Conservation (phyloP, 768 basidiomycete species). For the Trametes sanguinea region DNA sequence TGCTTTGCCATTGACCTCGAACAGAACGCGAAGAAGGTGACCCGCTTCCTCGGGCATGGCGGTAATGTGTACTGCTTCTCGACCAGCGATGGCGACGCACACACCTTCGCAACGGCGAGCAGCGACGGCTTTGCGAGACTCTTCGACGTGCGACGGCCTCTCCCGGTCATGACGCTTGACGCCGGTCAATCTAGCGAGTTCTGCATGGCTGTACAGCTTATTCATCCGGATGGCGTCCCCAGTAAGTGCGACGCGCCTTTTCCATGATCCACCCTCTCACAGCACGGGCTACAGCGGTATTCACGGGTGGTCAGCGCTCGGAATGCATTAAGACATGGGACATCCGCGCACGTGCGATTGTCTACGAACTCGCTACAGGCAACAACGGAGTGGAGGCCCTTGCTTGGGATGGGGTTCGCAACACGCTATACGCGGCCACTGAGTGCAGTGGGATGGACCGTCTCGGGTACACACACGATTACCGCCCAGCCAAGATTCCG, state of each 20-base stretch:
- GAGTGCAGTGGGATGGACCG: constrained; percentile 34
- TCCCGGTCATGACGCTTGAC: constrained; percentile 39
- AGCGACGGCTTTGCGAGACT: constrained; percentile 42
- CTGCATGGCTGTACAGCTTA: constrained; percentile 27
- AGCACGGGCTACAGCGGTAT: constrained; percentile 25
- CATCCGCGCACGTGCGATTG: constrained; percentile 33
- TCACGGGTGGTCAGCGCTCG: constrained; percentile 32
- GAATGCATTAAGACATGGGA: constrained; percentile 46
- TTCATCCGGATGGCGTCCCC: constrained; percentile 42
- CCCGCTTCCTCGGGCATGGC: constrained; percentile 42
- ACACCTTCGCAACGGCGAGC: constrained; percentile 38
- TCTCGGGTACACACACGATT: constrained; percentile 27
- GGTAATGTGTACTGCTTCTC: constrained; percentile 36
- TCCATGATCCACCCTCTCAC: not conserved
- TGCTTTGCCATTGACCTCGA: constrained; percentile 36
- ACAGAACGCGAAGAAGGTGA: constrained; percentile 32
- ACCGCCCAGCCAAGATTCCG: constrained; percentile 25
- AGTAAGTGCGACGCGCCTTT: constrained; percentile 24
- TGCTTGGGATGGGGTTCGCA: constrained; percentile 34
- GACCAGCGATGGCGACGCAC: constrained; percentile 37
- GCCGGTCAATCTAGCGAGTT: constrained; percentile 20
- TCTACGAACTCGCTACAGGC: constrained; percentile 47
- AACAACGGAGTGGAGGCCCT: constrained; percentile 41
- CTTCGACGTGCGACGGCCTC: constrained; percentile 39
- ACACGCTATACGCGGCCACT: constrained; percentile 39